A percentile compares a stretch with the other conserved stretches of the same genome.
Evolutionary conservation across 805 yeast species (phyloP).

Genomic region (Suhomyces canberraensis): DNA sequence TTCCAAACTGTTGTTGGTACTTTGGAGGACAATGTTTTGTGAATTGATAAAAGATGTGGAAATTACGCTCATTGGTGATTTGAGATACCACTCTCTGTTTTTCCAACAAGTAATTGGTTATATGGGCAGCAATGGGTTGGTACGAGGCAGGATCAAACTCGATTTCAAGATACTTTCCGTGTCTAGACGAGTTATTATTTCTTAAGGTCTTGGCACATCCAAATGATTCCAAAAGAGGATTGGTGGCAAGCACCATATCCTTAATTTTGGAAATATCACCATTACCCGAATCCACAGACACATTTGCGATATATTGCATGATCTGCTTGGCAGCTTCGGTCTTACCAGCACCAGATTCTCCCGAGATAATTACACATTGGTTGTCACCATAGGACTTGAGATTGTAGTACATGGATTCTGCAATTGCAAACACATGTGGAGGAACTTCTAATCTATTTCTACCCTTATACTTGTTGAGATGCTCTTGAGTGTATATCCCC

Average conservation of each 20-base stretch:
- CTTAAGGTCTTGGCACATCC: conserved; percentile 93
- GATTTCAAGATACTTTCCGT: conserved; percentile 91
- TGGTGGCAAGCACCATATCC: conserved; percentile 97
- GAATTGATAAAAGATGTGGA: conserved; percentile 95
- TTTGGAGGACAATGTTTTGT: conserved; percentile 85
- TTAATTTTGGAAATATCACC: conserved; percentile 80
- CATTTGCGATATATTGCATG: conserved; percentile 94
- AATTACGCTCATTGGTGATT: conserved; percentile 86
- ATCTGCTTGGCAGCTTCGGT: conserved; percentile 97
- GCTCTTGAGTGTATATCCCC: conserved; percentile 87
- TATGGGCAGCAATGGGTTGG: conserved; percentile 93
- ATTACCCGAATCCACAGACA: conserved; percentile 62
- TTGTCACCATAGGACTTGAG: conserved; percentile 90
- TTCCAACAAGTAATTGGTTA: conserved; percentile 90
- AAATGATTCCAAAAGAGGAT: conserved; percentile 84
- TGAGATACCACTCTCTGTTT: conserved; percentile 97
- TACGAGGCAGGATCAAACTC: conserved; percentile 67
- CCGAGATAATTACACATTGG: conserved; percentile 96
- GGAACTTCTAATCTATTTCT: conserved; percentile 94
- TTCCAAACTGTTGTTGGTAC: conserved; percentile 81
- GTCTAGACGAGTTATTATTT: conserved; percentile 86
- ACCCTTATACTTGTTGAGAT: conserved; percentile 75
- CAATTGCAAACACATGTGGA: conserved; percentile 97
- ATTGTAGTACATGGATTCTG: conserved; percentile 94
- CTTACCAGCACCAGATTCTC: conserved; percentile 97